Percentiles rank a stretch among this genome's conserved stretches.
Evolutionary conservation across 2,329 filamentous ascomycete species (phyloP).

Genomic region (Didymella segeticola): DNA sequence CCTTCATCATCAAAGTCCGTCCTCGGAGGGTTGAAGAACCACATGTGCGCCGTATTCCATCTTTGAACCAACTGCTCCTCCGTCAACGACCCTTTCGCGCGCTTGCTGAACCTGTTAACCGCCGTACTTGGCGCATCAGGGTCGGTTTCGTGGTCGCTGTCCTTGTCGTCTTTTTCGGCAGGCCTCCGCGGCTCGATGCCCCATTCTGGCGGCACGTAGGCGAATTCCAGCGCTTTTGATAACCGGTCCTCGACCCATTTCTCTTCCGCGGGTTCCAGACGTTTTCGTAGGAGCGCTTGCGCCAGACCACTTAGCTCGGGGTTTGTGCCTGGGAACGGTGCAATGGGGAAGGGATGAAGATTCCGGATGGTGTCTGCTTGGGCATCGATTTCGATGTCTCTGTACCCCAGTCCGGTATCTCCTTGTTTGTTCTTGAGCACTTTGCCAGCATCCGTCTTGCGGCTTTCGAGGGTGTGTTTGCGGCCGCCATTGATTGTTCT

Average conservation of each 20-base stretch:
- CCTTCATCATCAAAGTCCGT: slow-evolving; percentile 10
- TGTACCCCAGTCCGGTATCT: slow-evolving; percentile 4
- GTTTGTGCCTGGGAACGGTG: slow-evolving; percentile 31
- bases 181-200: slow-evolving; percentile 30
- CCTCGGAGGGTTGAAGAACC: slow-evolving; percentile 24
- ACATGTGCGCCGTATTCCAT: slow-evolving; percentile 31
- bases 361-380: slow-evolving; percentile 23
- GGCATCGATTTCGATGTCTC: slow-evolving; percentile 6
- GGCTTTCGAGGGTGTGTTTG: slow-evolving; percentile 21
- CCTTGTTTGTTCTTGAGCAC: slow-evolving; percentile 9
- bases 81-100: slow-evolving; percentile 25
- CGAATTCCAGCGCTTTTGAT: slow-evolving; percentile 37
- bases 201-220: slow-evolving; percentile 40
- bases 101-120: slow-evolving; percentile 21
- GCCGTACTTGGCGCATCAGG: slow-evolving; percentile 13
- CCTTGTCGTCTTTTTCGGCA: slow-evolving; percentile 19
- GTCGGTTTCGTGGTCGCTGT: slow-evolving; percentile 19
- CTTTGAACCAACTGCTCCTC: slow-evolving; percentile 30
- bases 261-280: slow-evolving; percentile 34
- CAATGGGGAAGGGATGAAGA: slow-evolving; percentile 35
- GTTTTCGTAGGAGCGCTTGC: slow-evolving; percentile 35
- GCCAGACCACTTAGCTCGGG: slow-evolving; percentile 28
- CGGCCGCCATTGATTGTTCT: slow-evolving; percentile 32
- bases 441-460: slow-evolving; percentile 24
- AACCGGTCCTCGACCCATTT: slow-evolving; percentile 40